Evolutionary conservation across 352 stramenopile genomes (phyloP), one percentile per base, ranked within the genome.

Genomic region (Blastocystis sp.): DNA sequence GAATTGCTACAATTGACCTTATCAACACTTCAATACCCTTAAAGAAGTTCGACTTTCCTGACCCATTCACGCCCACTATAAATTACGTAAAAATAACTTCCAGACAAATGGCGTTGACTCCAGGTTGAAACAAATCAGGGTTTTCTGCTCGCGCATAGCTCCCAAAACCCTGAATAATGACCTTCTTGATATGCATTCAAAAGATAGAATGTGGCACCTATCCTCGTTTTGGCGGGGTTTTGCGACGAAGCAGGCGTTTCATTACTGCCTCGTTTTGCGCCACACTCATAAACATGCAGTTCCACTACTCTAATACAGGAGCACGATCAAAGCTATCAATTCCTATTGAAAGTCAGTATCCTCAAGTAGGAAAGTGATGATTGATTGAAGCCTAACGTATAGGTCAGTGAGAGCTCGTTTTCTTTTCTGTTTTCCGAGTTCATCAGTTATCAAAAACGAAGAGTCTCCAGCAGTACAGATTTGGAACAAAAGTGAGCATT

Each of bases 141-240:
- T 92, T 88, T 91, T 89, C 78, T 95, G 93, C 88, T 63, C 96
- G 91, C 69, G 93, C 90, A 88, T 94, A 96, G 90, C 97, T 98
- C 51, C 95, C 92, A 91, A 98, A 98, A 32, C 95, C 95, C 66
- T 92, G 93, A 67, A 98, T 94, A 7, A 96, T 89, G 63, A 98
- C 93, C 89, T 96, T 93, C 91, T 98, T 98, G 88, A 98, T 96
- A 90, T 98, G 95, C 95, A 98, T 98, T 78, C n/a, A 14, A 27
- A 65, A 43, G 27, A 43, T 21, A 16, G n/a, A 52, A 39, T 83
- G 9, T 66, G 49, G 29, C 29, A 43, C 6, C 14, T 24, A 12
- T 43, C 51, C 71, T 11, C 19, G 24, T 83, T 78, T 83, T 83
- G 71, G 71, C 71, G 71, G 42, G 49, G 9, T 67, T 39, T 51